Conservation (phyloP, 352 stramenopile genomes). For the Blastocystis sp. region DNA sequence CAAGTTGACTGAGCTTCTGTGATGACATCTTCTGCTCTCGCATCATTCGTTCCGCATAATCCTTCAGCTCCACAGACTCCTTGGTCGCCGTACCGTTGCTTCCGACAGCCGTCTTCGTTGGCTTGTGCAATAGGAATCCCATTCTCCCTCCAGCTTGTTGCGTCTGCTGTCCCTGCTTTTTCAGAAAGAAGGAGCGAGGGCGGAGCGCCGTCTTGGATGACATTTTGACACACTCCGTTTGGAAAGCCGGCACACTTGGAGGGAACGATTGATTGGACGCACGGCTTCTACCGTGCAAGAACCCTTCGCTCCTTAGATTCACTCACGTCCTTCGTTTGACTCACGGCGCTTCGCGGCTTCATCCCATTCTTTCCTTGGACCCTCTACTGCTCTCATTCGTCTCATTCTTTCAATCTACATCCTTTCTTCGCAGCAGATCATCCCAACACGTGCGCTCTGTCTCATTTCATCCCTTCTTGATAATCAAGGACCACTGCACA, state of each 20-base stretch:
- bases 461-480: background rate
- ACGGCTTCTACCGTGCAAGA: too few species aligned
- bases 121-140: background rate
- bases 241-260: background rate
- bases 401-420: too few species aligned
- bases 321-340: too few species aligned
- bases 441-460: background rate
- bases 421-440: too few species aligned
- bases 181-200: conserved; percentile 26
- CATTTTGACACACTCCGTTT: background rate
- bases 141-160: background rate
- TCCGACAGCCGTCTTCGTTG: background rate
- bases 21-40: conserved; percentile 36
- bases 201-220: background rate
- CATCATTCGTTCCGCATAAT: conserved; percentile 54
- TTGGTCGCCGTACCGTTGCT: background rate
- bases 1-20: conserved; percentile 45
- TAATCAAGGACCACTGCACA: conserved; percentile 16
- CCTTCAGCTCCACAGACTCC: conserved; percentile 32
- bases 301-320: too few species aligned
- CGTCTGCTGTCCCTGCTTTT: background rate
- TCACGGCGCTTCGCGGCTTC: too few species aligned
- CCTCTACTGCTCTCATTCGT: too few species aligned
- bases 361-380: too few species aligned
- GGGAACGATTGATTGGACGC: background rate